A percentile compares a stretch with the other conserved stretches of the same genome.
Evolutionary conservation across 805 yeast species (phyloP).

Genomic region (Saccharomycopsis selenospora): DNA sequence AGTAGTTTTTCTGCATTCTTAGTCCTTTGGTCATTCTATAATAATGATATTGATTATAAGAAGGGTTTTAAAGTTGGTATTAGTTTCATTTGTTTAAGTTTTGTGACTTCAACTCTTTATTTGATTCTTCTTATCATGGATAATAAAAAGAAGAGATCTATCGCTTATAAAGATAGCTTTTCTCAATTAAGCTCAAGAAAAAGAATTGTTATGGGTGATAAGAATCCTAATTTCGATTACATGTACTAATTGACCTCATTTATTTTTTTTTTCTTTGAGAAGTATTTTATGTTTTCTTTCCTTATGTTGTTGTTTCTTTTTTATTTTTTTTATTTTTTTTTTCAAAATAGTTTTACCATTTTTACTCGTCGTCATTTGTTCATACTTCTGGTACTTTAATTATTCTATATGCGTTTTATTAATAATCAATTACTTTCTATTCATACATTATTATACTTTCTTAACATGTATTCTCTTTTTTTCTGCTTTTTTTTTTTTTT

Average conservation of each 20-base stretch:
- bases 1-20: slow-evolving; percentile 68
- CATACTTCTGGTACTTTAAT: too few species aligned
- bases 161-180: slow-evolving; percentile 26
- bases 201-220: slow-evolving; percentile 32
- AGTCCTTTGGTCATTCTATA: slow-evolving; percentile 46
- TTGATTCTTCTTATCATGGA: background rate
- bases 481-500: too few species aligned
- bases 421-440: too few species aligned
- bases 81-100: slow-evolving; percentile 30
- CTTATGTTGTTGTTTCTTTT: background rate
- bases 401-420: too few species aligned
- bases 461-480: too few species aligned
- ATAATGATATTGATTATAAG: slow-evolving; percentile 27
- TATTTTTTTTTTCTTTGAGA: too few species aligned
- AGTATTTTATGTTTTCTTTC: background rate
- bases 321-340: background rate
- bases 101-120: background rate
- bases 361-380: too few species aligned
- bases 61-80: slow-evolving; percentile 23
- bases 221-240: slow-evolving; percentile 32
- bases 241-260: slow-evolving; percentile 28
- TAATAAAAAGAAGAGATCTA: slow-evolving; percentile 25
- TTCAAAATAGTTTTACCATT: too few species aligned
- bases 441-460: too few species aligned
- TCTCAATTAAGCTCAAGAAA: slow-evolving; percentile 27